Evolutionary conservation across 352 stramenopile genomes (phyloP).

Genomic region (Globisporangium apiculatum): DNA sequence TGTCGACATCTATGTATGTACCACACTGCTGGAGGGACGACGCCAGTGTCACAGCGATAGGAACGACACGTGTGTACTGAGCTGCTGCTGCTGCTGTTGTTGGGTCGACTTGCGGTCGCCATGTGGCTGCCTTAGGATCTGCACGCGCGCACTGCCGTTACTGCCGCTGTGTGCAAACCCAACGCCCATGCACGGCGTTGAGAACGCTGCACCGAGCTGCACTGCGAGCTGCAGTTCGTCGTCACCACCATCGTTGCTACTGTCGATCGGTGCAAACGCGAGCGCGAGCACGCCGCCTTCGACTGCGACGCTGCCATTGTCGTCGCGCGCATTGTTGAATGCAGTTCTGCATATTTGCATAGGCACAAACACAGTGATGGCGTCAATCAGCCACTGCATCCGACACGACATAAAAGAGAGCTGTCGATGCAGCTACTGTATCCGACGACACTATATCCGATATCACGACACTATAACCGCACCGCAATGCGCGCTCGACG

Average conservation of each 20-base stretch:
- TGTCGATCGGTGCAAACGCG: constrained; percentile 4
- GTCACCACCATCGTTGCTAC: background rate
- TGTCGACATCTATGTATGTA: background rate
- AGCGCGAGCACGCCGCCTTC: constrained; percentile 55
- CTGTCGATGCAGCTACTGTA: too few species aligned
- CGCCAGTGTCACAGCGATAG: background rate
- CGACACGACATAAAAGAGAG: too few species aligned
- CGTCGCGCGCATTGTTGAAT: constrained; percentile 23
- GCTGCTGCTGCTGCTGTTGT: background rate
- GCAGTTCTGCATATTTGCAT: constrained; percentile 13
- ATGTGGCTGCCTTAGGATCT: constrained; percentile 36
- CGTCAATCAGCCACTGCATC: too few species aligned
- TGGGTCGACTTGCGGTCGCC: background rate
- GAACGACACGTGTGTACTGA: constrained; percentile 6
- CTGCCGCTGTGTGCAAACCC: constrained; percentile 30
- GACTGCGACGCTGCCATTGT: constrained; percentile 28
- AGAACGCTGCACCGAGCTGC: constrained; percentile 52
- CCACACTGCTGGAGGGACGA: background rate
- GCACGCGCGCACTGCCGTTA: constrained; percentile 19
- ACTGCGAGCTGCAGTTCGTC: constrained; percentile 5
- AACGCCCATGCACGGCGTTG: constrained; percentile 62
- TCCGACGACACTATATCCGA: background rate
- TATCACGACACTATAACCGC: background rate
- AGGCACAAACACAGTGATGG: background rate
- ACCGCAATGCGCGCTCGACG: constrained; percentile 23